These are phyloP conservation scores for Phaffia rhodozyma DNA, from an alignment of 1,284 basidiomycete species.

Conservation along the genomic window DNA sequence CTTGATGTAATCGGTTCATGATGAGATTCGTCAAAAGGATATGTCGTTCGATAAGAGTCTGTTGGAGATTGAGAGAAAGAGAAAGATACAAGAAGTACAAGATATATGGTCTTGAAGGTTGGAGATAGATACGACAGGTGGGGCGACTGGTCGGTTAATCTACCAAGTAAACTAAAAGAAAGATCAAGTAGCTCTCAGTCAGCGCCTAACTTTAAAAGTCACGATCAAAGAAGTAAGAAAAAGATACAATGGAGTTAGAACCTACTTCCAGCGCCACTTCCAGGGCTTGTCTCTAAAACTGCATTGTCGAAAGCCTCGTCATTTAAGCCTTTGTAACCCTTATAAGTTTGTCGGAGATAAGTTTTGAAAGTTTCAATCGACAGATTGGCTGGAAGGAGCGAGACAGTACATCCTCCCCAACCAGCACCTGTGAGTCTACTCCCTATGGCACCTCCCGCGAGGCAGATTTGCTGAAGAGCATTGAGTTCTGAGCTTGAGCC, in stretches of 20 bases:
- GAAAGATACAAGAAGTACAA: not conserved
- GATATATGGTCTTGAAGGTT: no score
- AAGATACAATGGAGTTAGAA: no score
- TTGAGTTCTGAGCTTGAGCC: constrained; percentile 70
- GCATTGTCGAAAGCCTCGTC: constrained; percentile 52
- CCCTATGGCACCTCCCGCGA: constrained; percentile 58
- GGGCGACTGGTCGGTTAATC: no score
- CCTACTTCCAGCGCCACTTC: constrained; percentile 53
- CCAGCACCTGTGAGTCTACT: constrained; percentile 51
- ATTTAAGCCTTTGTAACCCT: constrained; percentile 49
- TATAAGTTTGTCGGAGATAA: constrained; percentile 49
- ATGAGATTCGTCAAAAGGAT: no score
- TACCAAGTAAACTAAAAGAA: no score
- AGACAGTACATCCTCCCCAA: constrained; percentile 83
- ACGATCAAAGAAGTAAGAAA: no score
- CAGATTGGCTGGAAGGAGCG: constrained; percentile 54
- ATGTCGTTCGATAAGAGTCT: no score
- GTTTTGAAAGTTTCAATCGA: constrained; percentile 55
- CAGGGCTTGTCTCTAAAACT: constrained; percentile 74
- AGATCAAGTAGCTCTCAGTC: no score
- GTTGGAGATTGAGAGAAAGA: not conserved
- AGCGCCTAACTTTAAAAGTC: no score
- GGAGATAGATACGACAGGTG: no score
- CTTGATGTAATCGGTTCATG: not conserved
- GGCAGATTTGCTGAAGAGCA: constrained; percentile 48